Conservation (phyloP, 108 stramenopile species). For the Pseudonitzschia delicatissima region DNA sequence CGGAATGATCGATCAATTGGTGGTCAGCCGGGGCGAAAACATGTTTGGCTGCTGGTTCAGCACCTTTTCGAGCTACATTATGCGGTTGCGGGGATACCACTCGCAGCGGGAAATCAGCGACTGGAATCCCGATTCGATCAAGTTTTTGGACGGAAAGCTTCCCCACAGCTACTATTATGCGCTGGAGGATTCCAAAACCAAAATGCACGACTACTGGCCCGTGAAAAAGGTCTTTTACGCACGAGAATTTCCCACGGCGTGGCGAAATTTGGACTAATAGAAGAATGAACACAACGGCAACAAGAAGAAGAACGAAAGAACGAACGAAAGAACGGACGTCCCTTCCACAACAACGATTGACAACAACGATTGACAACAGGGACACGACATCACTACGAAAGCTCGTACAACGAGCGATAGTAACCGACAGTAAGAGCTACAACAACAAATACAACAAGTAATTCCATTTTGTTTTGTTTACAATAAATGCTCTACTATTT, state of each 20-base stretch:
- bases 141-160: conserved; percentile 47
- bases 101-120: conserved; percentile 15
- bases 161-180: conserved; percentile 58
- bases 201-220: conserved; percentile 55
- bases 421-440: too few species aligned
- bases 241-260: conserved; percentile 72
- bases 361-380: too few species aligned
- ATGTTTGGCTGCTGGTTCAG: conserved; percentile 47
- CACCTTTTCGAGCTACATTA: conserved; percentile 61
- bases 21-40: conserved; percentile 55
- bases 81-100: conserved; percentile 67
- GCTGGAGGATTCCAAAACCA: conserved; percentile 37
- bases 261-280: conserved; percentile 46
- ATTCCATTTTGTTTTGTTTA: too few species aligned
- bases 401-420: too few species aligned
- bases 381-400: too few species aligned
- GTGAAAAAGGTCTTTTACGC: conserved; percentile 50
- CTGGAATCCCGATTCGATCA: conserved; percentile 30
- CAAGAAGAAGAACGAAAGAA: too few species aligned
- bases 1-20: conserved; percentile 93
- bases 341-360: too few species aligned
- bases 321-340: too few species aligned
- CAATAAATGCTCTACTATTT: too few species aligned
- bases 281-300: too few species aligned
- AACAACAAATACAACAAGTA: too few species aligned